Conservation (phyloP, 331 rosid genomes). For the Dryas integrifolia region DNA sequence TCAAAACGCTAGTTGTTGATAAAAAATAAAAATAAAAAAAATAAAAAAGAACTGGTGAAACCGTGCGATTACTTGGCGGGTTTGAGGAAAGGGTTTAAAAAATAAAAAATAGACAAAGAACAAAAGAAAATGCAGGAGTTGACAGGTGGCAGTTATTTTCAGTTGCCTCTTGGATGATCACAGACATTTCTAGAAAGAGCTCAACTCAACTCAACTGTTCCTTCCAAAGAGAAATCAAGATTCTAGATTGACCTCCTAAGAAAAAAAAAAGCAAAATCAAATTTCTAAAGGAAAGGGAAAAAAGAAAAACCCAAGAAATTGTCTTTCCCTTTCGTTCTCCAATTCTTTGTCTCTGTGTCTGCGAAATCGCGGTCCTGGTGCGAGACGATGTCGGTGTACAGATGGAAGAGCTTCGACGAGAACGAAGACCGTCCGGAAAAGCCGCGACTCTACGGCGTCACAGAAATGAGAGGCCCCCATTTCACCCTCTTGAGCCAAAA, state of each 20-base stretch:
- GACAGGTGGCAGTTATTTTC: neutral
- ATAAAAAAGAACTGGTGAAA: too few relatives aligned
- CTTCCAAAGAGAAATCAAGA: too few relatives aligned
- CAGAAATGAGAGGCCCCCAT: conserved; percentile 77
- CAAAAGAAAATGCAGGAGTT: neutral
- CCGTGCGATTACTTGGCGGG: too few relatives aligned
- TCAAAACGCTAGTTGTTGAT: too few relatives aligned
- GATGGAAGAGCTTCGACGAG: conserved; percentile 78
- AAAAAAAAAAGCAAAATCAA: neutral
- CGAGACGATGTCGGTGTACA: conserved; percentile 51
- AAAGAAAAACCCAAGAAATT: too few relatives aligned
- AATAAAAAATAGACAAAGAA: neutral
- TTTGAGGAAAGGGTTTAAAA: neutral
- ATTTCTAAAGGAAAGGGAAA: neutral
- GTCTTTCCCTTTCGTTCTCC: neutral
- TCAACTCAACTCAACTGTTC: conserved; percentile 6
- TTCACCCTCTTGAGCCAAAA: conserved; percentile 52
- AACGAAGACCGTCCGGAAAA: conserved; percentile 87
- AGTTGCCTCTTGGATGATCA: neutral
- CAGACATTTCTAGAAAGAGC: neutral
- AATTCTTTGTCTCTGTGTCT: neutral
- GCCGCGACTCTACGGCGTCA: conserved; percentile 83
- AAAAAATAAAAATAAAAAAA: too few relatives aligned
- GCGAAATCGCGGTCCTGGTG: neutral
- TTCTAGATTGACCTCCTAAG: too few relatives aligned